Base-by-base conservation (phyloP, 106 monocot genomes). In the Dioscorea dumetorum region DNA sequence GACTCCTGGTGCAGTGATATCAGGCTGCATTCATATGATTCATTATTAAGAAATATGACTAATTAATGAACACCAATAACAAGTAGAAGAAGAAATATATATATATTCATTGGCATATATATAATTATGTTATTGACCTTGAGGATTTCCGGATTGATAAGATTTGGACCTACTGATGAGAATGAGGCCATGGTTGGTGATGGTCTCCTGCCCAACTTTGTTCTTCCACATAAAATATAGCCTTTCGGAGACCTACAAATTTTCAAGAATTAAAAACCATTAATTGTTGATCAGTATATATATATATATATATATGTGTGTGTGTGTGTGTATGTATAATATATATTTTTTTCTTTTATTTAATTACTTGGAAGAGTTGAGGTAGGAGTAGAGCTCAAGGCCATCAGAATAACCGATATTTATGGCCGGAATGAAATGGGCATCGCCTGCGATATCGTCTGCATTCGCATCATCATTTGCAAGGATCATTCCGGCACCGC, bases 81-180 rank as follows among this genome's bases (percentile, higher is more conserved):
- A 58, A 24, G 18, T n/a, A 41, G 41, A 41, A 41, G 41, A 10
- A 41, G 41, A 41, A 41, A 10, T 41, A 41, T 41, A n/a, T n/a
- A n/a, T n/a, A n/a, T n/a, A 41, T 41, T 41, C 6, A 10, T 12
- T 63, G 19, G 0, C 18, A 19, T 54, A 14, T 18, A 18, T n/a
- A n/a, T n/a, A n/a, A n/a, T n/a, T n/a, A 5, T 17, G 0, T 4
- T 63, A 63, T 48, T 48, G 17, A 84, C 86, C 89, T 94, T 94
- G 12, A 94, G 68, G 17, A 94, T 67, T 70, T 82, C 70, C 8
- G 84, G 87, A 6, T 63, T 64, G 33, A 84, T 48, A 7, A 57
- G 1, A 63, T 66, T 80, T 21, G 94, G 94, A 11, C 94, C 94
- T 33, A 60, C 52, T 48, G 90, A 90, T 53, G 90, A 87, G 84